Conservation (phyloP, 2,329 filamentous ascomycete genomes). For the Periconia sp. region DNA sequence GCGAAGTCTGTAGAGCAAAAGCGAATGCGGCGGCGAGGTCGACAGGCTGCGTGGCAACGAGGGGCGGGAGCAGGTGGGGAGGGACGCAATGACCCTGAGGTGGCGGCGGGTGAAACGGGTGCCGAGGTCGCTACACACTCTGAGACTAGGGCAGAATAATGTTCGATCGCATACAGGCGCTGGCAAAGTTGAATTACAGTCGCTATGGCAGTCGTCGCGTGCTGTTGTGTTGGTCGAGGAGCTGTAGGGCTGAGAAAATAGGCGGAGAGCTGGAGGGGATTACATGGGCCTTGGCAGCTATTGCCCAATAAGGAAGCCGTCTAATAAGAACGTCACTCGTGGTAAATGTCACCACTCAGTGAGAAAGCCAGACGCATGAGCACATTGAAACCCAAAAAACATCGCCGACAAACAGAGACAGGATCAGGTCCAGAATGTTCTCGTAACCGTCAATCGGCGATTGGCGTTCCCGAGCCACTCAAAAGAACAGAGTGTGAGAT, state of each 20-base stretch:
- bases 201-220: constrained; percentile 35
- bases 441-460: no score
- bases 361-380: no score
- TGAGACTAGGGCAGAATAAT: constrained; percentile 21
- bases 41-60: constrained; percentile 32
- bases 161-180: constrained; percentile 14
- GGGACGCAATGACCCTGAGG: constrained; percentile 34
- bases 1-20: constrained; percentile 21
- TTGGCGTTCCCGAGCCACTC: no score
- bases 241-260: constrained; percentile 29
- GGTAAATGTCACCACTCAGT: background rate
- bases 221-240: constrained; percentile 27
- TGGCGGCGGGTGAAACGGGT: constrained; percentile 38
- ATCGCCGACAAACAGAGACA: no score
- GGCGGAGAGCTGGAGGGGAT: constrained; percentile 26
- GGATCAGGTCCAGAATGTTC: no score
- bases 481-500: no score
- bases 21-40: constrained; percentile 27
- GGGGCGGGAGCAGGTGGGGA: constrained; percentile 41
- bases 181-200: constrained; percentile 2
- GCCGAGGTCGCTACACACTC: constrained; percentile 34
- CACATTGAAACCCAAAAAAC: no score
- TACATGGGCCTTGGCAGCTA: constrained; percentile 13
- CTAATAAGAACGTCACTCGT: constrained; percentile 10
- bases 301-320: constrained; percentile 22